Evolutionary conservation across 176 grass and related monocot genomes (phyloP).

Genomic region (Oryza punctata): DNA sequence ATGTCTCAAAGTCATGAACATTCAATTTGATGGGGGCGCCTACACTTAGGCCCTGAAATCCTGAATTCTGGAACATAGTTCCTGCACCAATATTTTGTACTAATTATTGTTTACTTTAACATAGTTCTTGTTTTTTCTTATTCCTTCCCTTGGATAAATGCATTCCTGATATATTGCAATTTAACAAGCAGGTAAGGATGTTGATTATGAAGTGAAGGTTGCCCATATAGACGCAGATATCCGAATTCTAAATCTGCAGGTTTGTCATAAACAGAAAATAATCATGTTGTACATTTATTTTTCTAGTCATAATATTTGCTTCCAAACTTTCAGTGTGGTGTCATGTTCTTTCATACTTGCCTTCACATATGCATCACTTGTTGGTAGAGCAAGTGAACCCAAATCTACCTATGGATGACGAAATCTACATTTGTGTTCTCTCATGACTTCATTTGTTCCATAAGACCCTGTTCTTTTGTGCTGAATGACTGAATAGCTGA

Average conservation of each 20-base stretch:
- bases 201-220: slow-evolving; percentile 67
- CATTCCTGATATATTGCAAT: slow-evolving; percentile 31
- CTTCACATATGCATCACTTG: background rate
- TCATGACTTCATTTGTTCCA: background rate
- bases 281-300: slow-evolving; percentile 26
- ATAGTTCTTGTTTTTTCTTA: background rate
- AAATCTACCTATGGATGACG: background rate
- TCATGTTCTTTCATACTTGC: background rate
- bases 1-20: background rate
- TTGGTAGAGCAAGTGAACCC: background rate
- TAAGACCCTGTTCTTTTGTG: background rate
- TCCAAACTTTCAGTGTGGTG: slow-evolving; percentile 21
- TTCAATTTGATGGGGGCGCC: background rate
- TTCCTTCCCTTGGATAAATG: background rate
- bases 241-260: slow-evolving; percentile 94
- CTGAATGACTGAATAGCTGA: too few species aligned
- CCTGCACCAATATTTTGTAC: slow-evolving; percentile 16
- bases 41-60: background rate
- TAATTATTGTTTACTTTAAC: background rate
- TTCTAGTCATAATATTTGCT: background rate
- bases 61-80: background rate
- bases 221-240: slow-evolving; percentile 80
- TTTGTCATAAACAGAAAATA: slow-evolving; percentile 36
- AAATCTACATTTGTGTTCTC: background rate
- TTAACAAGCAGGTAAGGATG: slow-evolving; percentile 63